Evolutionary conservation across 2,329 filamentous ascomycete species (phyloP), one percentile per base, ranked within the genome.

Genomic region (Alternaria brassicicola): DNA sequence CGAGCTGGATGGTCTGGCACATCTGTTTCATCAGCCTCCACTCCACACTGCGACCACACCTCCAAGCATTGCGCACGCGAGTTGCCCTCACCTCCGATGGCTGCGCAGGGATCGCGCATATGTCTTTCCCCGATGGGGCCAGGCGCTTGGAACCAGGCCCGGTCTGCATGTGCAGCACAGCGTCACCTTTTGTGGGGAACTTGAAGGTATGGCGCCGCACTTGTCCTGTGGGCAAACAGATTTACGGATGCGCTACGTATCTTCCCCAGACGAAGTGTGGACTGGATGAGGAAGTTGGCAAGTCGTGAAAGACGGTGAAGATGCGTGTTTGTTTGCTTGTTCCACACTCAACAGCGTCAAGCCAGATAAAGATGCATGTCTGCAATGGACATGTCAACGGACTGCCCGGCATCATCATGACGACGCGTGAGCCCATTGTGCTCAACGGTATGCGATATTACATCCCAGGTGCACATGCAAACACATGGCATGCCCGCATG

Each of bases 111-210:
- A 59, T 49, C 21, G 50, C 43, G 60, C 57, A 66, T 59, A 30
- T 46, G 61, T 48, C 60, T 58, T 65, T 51, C 31, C 68, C 70
- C 49, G 33, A 69, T 68, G 52, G 30, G 59, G 64, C 39, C 50
- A 57, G 55, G 51, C 45, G 62, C 64, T 67, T 68, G 57, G 55
- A 63, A 65, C 65, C 56, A 64, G 59, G 57, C 63, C 57, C 57
- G 54, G 59, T 62, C 59, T 63, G 63, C 62, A 64, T 64, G 66
- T 17, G 57, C 63, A 65, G 62, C 58, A 49, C 65, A 68, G 65
- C 72, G 72, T 75, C 74, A 75, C 70, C 69, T 67, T 71, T 75
- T 70, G 70, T 73, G 72, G 72, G 69, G 70, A 62, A 52, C 64
- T 61, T 60, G 62, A 63, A 67, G 56, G 64, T 70, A 39, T 64